phyloP scores from a whole-genome alignment of 2,329 filamentous ascomycete species.

The Didymella segeticola region DNA sequence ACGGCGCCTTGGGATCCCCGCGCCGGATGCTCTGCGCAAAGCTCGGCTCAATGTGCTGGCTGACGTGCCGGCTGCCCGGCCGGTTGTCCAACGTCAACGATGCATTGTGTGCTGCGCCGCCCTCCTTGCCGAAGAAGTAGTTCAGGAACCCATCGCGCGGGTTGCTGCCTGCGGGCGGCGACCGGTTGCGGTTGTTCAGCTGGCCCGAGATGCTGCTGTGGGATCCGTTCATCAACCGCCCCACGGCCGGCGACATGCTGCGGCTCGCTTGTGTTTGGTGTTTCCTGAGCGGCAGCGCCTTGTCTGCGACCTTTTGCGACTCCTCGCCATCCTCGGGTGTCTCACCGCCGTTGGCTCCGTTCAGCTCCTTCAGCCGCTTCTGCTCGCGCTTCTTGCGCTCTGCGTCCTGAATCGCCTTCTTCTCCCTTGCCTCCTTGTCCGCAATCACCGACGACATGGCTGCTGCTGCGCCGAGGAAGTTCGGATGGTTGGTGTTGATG shows the following conservation, averaged over 20 bases:
- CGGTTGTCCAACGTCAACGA: slow-evolving; percentile 50
- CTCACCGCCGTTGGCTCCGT: slow-evolving; percentile 62
- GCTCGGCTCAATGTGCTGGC: slow-evolving; percentile 78
- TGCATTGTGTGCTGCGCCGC: slow-evolving; percentile 57
- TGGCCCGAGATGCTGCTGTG: slow-evolving; percentile 65
- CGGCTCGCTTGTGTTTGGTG: slow-evolving; percentile 67
- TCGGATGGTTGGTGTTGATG: slow-evolving; percentile 99
- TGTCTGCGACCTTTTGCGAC: slow-evolving; percentile 60
- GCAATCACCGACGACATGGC: slow-evolving; percentile 97
- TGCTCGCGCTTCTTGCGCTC: slow-evolving; percentile 87
- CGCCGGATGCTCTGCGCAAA: slow-evolving; percentile 83
- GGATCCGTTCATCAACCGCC: slow-evolving; percentile 67
- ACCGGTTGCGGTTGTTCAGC: slow-evolving; percentile 68
- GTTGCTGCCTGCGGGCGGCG: slow-evolving; percentile 65
- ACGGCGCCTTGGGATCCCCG: slow-evolving; percentile 63
- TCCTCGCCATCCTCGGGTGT: slow-evolving; percentile 71
- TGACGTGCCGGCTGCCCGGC: slow-evolving; percentile 70
- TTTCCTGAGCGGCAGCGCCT: slow-evolving; percentile 66
- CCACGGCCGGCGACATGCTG: slow-evolving; percentile 83
- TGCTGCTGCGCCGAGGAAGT: slow-evolving; percentile 94
- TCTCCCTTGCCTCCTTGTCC: slow-evolving; percentile 92
- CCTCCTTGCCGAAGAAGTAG: slow-evolving; percentile 99
- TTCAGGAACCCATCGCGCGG: slow-evolving; percentile 92
- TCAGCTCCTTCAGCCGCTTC: slow-evolving; percentile 81
- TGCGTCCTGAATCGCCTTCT: slow-evolving; percentile 78